These are phyloP conservation scores for Microdochium nivale DNA, from an alignment of 2,329 filamentous ascomycete species.

Conservation along the genomic window DNA sequence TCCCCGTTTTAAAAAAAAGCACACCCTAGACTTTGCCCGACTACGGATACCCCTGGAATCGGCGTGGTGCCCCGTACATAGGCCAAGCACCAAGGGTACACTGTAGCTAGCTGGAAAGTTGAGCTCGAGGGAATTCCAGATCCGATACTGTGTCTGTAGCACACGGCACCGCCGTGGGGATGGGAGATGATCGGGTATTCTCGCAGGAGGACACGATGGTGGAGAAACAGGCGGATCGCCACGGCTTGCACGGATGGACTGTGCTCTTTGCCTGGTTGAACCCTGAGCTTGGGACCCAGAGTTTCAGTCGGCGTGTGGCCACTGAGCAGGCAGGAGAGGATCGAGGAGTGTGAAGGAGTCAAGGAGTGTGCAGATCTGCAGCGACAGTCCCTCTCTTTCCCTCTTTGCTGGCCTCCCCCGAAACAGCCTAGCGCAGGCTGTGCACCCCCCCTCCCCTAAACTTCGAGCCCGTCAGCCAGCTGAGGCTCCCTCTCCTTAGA, in stretches of 20 bases:
- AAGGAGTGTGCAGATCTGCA: background rate
- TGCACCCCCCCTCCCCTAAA: background rate
- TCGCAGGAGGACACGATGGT: no score
- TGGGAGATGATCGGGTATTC: no score
- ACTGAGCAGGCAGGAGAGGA: no score
- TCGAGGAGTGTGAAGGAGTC: background rate
- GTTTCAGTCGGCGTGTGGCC: no score
- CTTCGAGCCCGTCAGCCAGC: background rate
- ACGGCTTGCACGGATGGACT: background rate
- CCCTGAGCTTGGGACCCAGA: background rate
- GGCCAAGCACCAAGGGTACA: background rate
- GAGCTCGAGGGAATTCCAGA: no score
- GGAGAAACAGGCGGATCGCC: no score
- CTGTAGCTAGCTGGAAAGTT: background rate
- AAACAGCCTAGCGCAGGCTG: background rate
- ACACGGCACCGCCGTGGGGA: no score
- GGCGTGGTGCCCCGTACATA: no score
- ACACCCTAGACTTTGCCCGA: background rate
- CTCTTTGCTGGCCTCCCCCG: no score
- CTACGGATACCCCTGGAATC: background rate
- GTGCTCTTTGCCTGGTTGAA: background rate
- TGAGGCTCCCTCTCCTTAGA: background rate
- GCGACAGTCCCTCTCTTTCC: no score
- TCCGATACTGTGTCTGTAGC: no score
- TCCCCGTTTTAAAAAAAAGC: no score